Percentiles rank a stretch among this genome's conserved stretches.
Evolutionary conservation across 176 grass and related monocot species (phyloP).

Genomic region (bread wheat (Triticum aestivum)): DNA sequence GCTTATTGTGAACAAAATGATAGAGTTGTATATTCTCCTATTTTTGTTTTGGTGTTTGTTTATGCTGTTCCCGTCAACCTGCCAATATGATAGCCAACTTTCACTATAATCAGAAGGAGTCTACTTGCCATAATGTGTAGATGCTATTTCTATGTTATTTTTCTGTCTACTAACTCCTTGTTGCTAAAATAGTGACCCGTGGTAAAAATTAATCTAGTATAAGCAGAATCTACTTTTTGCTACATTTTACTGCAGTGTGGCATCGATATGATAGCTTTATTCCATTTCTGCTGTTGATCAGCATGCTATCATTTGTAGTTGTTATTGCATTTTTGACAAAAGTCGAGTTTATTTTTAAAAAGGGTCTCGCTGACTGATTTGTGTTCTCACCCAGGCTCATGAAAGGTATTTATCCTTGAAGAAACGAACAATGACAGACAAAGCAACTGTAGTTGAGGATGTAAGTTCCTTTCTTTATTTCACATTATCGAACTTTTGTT

Average conservation of each 20-base stretch:
- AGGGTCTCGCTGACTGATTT: slow-evolving; percentile 18
- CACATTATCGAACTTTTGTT: slow-evolving; percentile 11
- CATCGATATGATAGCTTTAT: slow-evolving; percentile 5
- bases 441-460: slow-evolving; percentile 87
- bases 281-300: background rate
- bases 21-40: too few relatives aligned
- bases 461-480: slow-evolving; percentile 45
- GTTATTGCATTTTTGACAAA: background rate
- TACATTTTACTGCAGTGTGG: background rate
- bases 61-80: too few relatives aligned
- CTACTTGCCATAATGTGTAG: too few relatives aligned
- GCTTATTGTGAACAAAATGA: too few relatives aligned
- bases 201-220: too few relatives aligned
- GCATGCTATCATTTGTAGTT: slow-evolving; percentile 9
- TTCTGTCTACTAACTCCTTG: too few relatives aligned
- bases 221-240: background rate
- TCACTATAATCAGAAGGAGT: too few relatives aligned
- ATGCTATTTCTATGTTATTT: too few relatives aligned
- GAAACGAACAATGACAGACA: slow-evolving; percentile 78
- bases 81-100: too few relatives aligned
- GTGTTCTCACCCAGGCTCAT: slow-evolving; percentile 54
- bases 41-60: too few relatives aligned
- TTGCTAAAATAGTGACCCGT: too few relatives aligned
- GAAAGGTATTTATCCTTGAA: slow-evolving; percentile 90
- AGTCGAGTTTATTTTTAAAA: slow-evolving; percentile 3